Base-by-base conservation (phyloP, 2,329 filamentous ascomycete species). In the Beauveria pseudobassiana region DNA sequence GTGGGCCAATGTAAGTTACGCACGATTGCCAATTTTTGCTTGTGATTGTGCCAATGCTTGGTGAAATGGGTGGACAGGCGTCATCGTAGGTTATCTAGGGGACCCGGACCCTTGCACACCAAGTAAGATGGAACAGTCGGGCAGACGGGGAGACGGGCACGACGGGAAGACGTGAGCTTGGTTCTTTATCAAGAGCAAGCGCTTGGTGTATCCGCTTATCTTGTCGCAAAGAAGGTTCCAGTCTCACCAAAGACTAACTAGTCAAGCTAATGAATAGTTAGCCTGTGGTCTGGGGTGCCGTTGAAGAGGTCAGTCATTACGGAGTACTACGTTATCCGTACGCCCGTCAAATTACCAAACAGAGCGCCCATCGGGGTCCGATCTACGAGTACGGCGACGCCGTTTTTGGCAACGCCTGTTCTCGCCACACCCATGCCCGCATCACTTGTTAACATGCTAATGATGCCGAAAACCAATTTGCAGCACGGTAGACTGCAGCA, bases 341-440 rank as follows among this genome's bases (percentile, higher is more conserved):
- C 10, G 10, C 26, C 8, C 14, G 34, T 20, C 10, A 30, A 18
- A 18, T 34, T 38, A n/a, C 40, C 38, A 14, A 56, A 56, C 38
- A 20, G 12, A 38, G 53, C 24, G 24, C 51, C 8, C 45, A 30
- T 24, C 53, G 40, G 34, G 30, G 43, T 55, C 59, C 59, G 59
- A 61, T 61, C 59, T 50, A 43, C 59, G 59, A 51, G 59, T 55
- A 26, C 59, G 59, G 59, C 51, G 59, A 61, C 42, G 42, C 59
- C 59, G 59, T 61, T 61, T 55, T 55, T n/a, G 59, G 59, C 59
- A 52, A 52, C 40, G n/a, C 50, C 34, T 10, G 22, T 48, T 8
- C 20, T 38, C 26, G 49, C 54, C 54, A 56, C 52, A 26, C 26
- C 49, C 0, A 34, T 9, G 8, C 49, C 12, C 28, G 18, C 4